These are phyloP conservation scores for Lasiodiplodia sp. DNA, from an alignment of 2,329 filamentous ascomycete genomes.

Conservation along the genomic window DNA sequence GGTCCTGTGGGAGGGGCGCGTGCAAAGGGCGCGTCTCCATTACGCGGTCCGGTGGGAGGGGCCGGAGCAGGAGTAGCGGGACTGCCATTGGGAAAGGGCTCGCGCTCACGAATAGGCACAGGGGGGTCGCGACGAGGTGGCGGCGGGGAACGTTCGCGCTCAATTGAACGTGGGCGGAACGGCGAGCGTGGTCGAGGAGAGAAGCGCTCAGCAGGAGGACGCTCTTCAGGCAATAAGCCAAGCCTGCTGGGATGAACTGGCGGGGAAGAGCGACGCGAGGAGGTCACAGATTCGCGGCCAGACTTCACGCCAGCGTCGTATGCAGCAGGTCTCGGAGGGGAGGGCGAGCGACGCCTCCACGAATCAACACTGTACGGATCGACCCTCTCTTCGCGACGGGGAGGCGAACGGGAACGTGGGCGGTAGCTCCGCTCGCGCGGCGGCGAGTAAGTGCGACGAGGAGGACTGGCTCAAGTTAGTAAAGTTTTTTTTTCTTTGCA, in stretches of 20 bases:
- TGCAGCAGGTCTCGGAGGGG: conserved; percentile 46
- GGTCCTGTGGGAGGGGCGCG: conserved; percentile 50
- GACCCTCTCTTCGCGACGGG: conserved; percentile 57
- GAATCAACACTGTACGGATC: conserved; percentile 58
- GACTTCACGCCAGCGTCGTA: conserved; percentile 58
- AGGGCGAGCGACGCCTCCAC: conserved; percentile 63
- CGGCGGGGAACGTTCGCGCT: conserved; percentile 33
- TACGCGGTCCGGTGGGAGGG: conserved; percentile 48
- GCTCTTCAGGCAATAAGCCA: conserved; percentile 45
- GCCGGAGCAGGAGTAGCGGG: conserved; percentile 31
- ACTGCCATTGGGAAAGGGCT: conserved; percentile 37
- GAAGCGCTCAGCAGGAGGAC: conserved; percentile 40
- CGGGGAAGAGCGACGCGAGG: conserved; percentile 69
- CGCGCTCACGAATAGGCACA: conserved; percentile 35
- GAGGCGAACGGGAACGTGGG: conserved; percentile 61
- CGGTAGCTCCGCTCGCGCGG: conserved; percentile 52
- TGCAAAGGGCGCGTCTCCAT: conserved; percentile 41
- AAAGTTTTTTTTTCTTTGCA: neutral
- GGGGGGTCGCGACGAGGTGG: conserved; percentile 21
- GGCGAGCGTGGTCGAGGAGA: conserved; percentile 40
- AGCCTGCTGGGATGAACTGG: conserved; percentile 63
- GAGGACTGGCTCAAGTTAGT: conserved; percentile 35
- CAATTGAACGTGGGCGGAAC: conserved; percentile 37
- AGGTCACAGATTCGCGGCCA: conserved; percentile 61
- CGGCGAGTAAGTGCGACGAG: conserved; percentile 52